phyloP scores from a whole-genome alignment of 1,139 yeast genomes.

The Yamadazyma taylorii region DNA sequence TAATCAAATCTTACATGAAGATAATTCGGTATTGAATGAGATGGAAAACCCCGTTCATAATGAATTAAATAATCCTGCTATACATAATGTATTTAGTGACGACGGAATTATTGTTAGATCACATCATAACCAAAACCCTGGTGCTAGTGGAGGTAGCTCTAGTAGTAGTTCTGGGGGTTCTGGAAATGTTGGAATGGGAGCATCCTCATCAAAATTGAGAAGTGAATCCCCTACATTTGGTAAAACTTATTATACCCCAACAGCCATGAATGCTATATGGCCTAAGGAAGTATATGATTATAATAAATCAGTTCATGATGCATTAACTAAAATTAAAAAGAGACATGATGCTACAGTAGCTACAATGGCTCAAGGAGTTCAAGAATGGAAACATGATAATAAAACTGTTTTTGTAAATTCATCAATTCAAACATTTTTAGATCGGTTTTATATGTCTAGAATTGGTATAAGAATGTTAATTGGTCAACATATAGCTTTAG shows the following conservation, averaged over 20 bases:
- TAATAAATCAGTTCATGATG: slow-evolving; percentile 64
- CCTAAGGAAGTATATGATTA: slow-evolving; percentile 76
- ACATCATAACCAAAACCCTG: slow-evolving; percentile 13
- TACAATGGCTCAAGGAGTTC: slow-evolving; percentile 89
- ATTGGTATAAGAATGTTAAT: slow-evolving; percentile 88
- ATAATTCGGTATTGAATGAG: slow-evolving; percentile 19
- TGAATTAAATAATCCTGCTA: slow-evolving; percentile 39
- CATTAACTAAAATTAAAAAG: slow-evolving; percentile 69
- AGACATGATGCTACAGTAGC: slow-evolving; percentile 94
- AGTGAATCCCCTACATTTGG: slow-evolving; percentile 44
- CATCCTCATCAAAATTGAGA: slow-evolving; percentile 14
- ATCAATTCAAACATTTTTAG: slow-evolving; percentile 73
- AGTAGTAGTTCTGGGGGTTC: too few relatives aligned
- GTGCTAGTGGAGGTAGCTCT: too few relatives aligned
- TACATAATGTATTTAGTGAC: slow-evolving; percentile 47
- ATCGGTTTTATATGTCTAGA: slow-evolving; percentile 81
- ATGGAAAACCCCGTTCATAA: slow-evolving; percentile 30
- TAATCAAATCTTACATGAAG: slow-evolving; percentile 18
- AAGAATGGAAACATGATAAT: slow-evolving; percentile 75
- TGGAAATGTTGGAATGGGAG: too few relatives aligned
- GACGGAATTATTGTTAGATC: slow-evolving; percentile 53
- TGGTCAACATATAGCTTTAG: slow-evolving; percentile 84
- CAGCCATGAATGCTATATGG: slow-evolving; percentile 56
- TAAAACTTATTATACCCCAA: slow-evolving; percentile 60
- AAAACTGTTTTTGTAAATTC: slow-evolving; percentile 53